Percentiles rank a stretch among this genome's conserved stretches.
Evolutionary conservation across 148 eudicot species (phyloP).

Genomic region (Diospyros lotus): DNA sequence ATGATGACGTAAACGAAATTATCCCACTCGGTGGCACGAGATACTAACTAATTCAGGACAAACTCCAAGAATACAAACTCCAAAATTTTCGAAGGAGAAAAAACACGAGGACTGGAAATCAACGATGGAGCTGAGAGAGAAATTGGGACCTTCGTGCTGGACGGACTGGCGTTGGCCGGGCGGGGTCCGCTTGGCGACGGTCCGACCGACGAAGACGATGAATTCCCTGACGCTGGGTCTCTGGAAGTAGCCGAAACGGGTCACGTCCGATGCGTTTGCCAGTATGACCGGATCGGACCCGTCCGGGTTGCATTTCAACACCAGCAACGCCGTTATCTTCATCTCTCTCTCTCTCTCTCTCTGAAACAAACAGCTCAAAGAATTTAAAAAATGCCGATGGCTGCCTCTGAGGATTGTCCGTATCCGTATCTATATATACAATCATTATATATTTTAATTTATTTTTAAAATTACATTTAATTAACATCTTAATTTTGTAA

Average conservation of each 20-base stretch:
- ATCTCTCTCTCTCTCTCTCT: conserved; percentile 20
- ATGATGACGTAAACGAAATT: not conserved
- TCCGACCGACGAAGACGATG: conserved; percentile 73
- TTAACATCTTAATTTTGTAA: too few relatives aligned
- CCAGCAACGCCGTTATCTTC: conserved; percentile 82
- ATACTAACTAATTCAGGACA: not conserved
- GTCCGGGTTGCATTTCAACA: conserved; percentile 39
- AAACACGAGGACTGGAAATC: conserved; percentile 7
- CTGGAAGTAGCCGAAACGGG: conserved; percentile 73
- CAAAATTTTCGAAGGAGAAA: not conserved
- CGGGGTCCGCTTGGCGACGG: conserved; percentile 68
- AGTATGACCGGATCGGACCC: conserved; percentile 65
- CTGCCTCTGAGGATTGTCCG: too few relatives aligned
- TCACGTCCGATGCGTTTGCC: conserved; percentile 62
- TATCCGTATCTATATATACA: too few relatives aligned
- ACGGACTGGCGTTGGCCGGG: conserved; percentile 79
- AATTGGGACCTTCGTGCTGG: conserved; percentile 62
- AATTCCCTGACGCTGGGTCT: conserved; percentile 66
- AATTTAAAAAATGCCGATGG: too few relatives aligned
- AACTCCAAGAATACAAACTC: not conserved
- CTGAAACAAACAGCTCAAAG: too few relatives aligned
- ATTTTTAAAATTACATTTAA: too few relatives aligned
- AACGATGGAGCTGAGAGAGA: not conserved
- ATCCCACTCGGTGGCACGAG: not conserved
- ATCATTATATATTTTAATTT: too few relatives aligned